Percentiles rank a stretch among this genome's conserved stretches.
Evolutionary conservation across 2,329 filamentous ascomycete species (phyloP).

Genomic region (Exophiala sp.): DNA sequence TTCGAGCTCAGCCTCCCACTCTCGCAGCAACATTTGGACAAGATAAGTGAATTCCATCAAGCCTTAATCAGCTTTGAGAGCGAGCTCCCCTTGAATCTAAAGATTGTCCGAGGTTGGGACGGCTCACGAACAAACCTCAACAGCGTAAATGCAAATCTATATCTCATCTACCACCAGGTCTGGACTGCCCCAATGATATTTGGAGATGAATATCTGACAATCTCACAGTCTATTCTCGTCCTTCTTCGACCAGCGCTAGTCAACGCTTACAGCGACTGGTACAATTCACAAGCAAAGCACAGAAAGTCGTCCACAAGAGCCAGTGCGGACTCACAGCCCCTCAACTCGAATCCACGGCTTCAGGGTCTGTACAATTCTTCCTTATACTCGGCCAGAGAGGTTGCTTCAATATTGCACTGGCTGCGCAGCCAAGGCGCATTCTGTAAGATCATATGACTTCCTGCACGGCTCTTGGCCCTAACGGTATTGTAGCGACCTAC

Average conservation of each 20-base stretch:
- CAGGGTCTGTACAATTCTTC: conserved; percentile 4
- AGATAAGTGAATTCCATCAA: conserved; percentile 18
- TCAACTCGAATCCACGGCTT: not conserved
- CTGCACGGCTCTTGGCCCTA: not conserved
- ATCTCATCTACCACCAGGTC: conserved; percentile 21
- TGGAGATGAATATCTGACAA: not conserved
- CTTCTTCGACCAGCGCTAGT: conserved; percentile 15
- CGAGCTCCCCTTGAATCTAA: conserved; percentile 8
- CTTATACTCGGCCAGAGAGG: conserved; percentile 13
- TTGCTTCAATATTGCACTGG: conserved; percentile 12
- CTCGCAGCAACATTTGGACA: conserved; percentile 18
- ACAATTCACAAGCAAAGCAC: conserved; percentile 3
- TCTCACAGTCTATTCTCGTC: conserved; percentile 13
- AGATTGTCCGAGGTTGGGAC: conserved; percentile 11
- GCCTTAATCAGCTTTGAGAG: conserved; percentile 9
- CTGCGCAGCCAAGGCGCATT: conserved; percentile 11
- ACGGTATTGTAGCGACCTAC: conserved; percentile 6
- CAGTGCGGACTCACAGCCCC: not conserved
- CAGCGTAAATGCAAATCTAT: conserved; percentile 12
- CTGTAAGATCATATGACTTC: conserved; percentile 7
- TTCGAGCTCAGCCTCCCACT: conserved; percentile 11
- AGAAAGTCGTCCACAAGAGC: not conserved
- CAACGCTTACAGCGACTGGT: conserved; percentile 16
- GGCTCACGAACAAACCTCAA: conserved; percentile 11
- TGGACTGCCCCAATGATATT: not conserved